These are phyloP conservation scores for Starmerella riodocensis DNA, from an alignment of 805 yeast species.

Conservation along the genomic window DNA sequence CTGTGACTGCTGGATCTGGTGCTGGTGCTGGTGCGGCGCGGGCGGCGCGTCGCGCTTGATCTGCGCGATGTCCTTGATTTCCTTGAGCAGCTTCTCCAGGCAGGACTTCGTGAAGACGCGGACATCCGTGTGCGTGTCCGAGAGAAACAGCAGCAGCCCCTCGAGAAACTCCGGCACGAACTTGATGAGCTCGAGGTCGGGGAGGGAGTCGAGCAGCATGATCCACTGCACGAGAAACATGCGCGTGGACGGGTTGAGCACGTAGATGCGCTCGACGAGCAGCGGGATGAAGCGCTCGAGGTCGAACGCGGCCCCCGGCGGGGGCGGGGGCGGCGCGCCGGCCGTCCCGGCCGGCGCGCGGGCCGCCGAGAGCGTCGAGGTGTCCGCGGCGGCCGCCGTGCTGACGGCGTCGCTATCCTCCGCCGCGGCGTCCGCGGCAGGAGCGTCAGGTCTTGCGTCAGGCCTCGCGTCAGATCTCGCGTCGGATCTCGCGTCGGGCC, in stretches of 20 bases:
- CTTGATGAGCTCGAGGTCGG: slow-evolving; percentile 75
- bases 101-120: slow-evolving; percentile 72
- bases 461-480: too few species aligned
- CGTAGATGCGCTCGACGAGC: slow-evolving; percentile 80
- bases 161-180: slow-evolving; percentile 82
- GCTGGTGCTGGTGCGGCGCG: slow-evolving; percentile 6
- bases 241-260: slow-evolving; percentile 83
- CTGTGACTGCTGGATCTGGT: not conserved
- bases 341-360: too few species aligned
- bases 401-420: too few species aligned
- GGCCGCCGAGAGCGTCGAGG: too few species aligned
- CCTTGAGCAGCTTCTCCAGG: slow-evolving; percentile 60
- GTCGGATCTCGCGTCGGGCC: too few species aligned
- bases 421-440: too few species aligned
- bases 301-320: slow-evolving; percentile 40
- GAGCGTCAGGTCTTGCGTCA: too few species aligned
- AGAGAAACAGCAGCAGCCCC: slow-evolving; percentile 65
- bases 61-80: slow-evolving; percentile 62
- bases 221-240: slow-evolving; percentile 90
- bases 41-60: slow-evolving; percentile 33
- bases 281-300: slow-evolving; percentile 80
- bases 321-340: too few species aligned
- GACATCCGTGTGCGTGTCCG: slow-evolving; percentile 76
- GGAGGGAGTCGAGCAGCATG: slow-evolving; percentile 79
- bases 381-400: too few species aligned